These are phyloP conservation scores for Amylostereum chailletii DNA, from an alignment of 1,284 basidiomycete species.

Conservation along the genomic window DNA sequence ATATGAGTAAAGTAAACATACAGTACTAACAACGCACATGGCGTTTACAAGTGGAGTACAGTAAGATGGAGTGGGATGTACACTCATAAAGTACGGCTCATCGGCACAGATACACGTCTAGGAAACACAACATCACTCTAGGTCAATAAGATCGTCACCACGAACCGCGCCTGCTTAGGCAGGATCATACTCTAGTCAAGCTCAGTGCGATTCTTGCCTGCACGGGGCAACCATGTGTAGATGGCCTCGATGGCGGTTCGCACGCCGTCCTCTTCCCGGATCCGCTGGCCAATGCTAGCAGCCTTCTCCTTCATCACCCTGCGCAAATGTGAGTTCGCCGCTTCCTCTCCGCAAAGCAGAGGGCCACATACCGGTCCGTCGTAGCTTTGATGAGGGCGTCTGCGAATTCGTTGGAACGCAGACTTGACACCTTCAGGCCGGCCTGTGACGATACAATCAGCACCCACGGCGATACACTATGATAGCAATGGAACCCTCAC, in stretches of 20 bases:
- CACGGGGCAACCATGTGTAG: slow-evolving; percentile 40
- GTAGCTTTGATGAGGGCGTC: slow-evolving; percentile 49
- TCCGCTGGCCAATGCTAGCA: slow-evolving; percentile 51
- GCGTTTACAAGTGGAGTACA: too few relatives aligned
- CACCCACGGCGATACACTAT: slow-evolving; percentile 1
- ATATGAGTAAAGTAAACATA: too few relatives aligned
- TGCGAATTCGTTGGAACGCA: slow-evolving; percentile 41
- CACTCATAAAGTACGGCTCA: too few relatives aligned
- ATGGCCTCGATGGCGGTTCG: slow-evolving; percentile 39
- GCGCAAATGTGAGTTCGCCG: background rate
- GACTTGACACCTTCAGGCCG: slow-evolving; percentile 39
- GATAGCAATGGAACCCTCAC: slow-evolving; percentile 22
- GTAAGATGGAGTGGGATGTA: too few relatives aligned
- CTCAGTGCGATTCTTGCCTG: slow-evolving; percentile 15
- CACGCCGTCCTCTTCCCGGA: slow-evolving; percentile 49
- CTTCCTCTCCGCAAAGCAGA: background rate
- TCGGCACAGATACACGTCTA: too few relatives aligned
- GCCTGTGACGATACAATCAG: slow-evolving; percentile 20
- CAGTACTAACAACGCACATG: too few relatives aligned
- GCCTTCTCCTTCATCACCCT: slow-evolving; percentile 61
- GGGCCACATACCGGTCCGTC: slow-evolving; percentile 29
- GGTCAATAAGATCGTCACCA: too few relatives aligned
- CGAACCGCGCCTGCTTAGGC: too few relatives aligned
- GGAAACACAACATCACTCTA: too few relatives aligned
- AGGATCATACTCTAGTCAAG: background rate